Conservation (phyloP, 2,329 filamentous ascomycete species). For the Trichophyton simii region DNA sequence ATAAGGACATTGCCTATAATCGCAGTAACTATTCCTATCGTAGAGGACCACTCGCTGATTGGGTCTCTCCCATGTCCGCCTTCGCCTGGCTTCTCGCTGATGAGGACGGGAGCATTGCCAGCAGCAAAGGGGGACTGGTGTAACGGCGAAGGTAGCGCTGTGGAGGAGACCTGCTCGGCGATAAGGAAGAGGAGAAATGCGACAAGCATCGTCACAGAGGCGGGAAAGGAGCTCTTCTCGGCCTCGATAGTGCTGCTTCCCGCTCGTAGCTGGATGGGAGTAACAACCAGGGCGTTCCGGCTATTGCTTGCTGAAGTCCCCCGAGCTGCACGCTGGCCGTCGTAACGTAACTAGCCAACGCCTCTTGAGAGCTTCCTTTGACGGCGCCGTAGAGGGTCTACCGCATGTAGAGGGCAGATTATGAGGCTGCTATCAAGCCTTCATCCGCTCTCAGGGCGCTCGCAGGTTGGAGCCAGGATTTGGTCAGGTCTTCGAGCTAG, state of each 20-base stretch:
- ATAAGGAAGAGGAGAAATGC: conserved; percentile 5
- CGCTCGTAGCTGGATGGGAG: not conserved
- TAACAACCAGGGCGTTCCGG: not conserved
- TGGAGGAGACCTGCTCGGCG: conserved; percentile 3
- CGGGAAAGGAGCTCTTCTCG: not conserved
- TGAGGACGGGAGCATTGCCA: not conserved
- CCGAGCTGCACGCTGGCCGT: not conserved
- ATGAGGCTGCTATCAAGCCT: not conserved
- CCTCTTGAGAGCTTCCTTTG: not conserved
- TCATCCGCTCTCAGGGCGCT: not conserved
- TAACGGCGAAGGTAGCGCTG: conserved; percentile 1
- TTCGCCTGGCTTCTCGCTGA: not conserved
- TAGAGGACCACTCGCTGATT: conserved; percentile 47
- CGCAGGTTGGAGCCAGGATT: not conserved
- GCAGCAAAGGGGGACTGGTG: not conserved
- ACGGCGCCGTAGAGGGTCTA: not conserved
- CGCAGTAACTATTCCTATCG: conserved; percentile 89
- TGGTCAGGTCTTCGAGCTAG: not conserved
- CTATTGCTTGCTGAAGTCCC: not conserved
- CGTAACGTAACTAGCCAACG: not conserved
- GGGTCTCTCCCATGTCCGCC: conserved; percentile 3
- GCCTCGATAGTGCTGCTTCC: not conserved
- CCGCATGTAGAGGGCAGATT: not conserved
- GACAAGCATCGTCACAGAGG: not conserved
- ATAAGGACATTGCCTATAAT: conserved; percentile 90